Evolutionary conservation across 306 rosid species (phyloP).

Genomic region (Alnus glutinosa): DNA sequence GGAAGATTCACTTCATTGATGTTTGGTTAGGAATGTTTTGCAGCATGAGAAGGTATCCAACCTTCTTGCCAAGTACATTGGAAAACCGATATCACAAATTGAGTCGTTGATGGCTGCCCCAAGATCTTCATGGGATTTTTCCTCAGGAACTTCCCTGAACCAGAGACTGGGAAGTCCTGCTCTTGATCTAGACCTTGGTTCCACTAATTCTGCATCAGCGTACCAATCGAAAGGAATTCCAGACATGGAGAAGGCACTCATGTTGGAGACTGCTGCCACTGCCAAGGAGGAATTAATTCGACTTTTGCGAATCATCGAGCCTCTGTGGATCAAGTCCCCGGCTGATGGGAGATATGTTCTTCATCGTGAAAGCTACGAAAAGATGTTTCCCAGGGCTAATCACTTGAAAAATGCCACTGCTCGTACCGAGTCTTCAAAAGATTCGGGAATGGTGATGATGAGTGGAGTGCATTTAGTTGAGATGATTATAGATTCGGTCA

Average conservation of each 20-base stretch:
- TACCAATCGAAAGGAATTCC: slow-evolving; percentile 9
- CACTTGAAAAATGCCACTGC: slow-evolving; percentile 25
- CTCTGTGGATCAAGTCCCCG: slow-evolving; percentile 50
- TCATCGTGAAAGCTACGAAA: slow-evolving; percentile 48
- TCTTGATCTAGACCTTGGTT: slow-evolving; percentile 8
- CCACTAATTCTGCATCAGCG: background rate
- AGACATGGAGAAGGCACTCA: slow-evolving; percentile 36
- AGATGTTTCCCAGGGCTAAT: slow-evolving; percentile 24
- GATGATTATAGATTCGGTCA: slow-evolving; percentile 56
- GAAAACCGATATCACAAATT: slow-evolving; percentile 40
- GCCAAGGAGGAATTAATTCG: slow-evolving; percentile 57
- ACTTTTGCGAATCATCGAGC: slow-evolving; percentile 45
- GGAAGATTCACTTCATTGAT: background rate
- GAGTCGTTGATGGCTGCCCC: slow-evolving; percentile 13
- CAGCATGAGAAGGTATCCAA: slow-evolving; percentile 52
- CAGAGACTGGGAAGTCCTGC: slow-evolving; percentile 20
- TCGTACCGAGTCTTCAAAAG: slow-evolving; percentile 58
- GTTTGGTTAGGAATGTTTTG: slow-evolving; percentile 8
- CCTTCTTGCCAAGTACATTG: slow-evolving; percentile 35
- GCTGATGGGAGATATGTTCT: slow-evolving; percentile 35
- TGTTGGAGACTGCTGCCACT: slow-evolving; percentile 40
- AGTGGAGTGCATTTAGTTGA: slow-evolving; percentile 46
- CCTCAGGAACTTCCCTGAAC: slow-evolving; percentile 28
- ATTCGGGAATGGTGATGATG: slow-evolving; percentile 47
- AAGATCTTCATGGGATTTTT: slow-evolving; percentile 20